Base-by-base conservation (phyloP, 495 filamentous ascomycete species). In the Diplogelasinospora grovesii region DNA sequence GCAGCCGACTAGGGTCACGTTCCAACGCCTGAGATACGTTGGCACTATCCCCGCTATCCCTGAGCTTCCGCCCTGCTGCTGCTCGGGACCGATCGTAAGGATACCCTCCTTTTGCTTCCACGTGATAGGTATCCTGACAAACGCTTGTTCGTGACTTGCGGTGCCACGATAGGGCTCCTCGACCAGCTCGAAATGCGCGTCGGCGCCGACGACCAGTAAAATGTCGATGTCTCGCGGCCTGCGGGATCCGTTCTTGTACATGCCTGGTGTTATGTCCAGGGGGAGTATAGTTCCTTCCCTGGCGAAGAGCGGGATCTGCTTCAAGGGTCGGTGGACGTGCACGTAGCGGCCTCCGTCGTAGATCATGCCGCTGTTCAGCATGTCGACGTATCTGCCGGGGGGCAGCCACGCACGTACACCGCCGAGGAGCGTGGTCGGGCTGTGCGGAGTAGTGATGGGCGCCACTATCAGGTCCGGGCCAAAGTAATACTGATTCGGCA, bases 281-380 rank as follows among this genome's bases (percentile, higher is more conserved):
- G 74, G 68, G 23, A 81, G 29, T 18, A 79, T 76, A 23, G 74
- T 60, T 11, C 77, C 77, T 46, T 79, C 70, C 8, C 37, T 48
- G 5, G 71, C 73, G 13, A 79, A 59, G 0, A 77, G 70, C 2
- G 76, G 75, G 40, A 68, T 65, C 21, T 60, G 36, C 4, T 41
- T 21, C 1, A 79, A 48, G 1, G 37, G 36, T 14, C 77, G 63
- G 49, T 71, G 62, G 5, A 79, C 22, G 28, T 47, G 50, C 4
- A 78, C 46, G 39, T 61, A 50, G 3, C 75, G 65, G 43, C 65
- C 61, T 15, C 73, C 71, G 39, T 73, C 66, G 45, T 79, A 79
- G 1, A 74, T 66, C 0, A 64, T 56, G 7, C 65, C 67, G 2
- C 62, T 50, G 32, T 45, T 64, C 51, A 74, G 68, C 22, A 79